Conservation (phyloP, 1,139 yeast genomes). For the Pichia sp. region DNA sequence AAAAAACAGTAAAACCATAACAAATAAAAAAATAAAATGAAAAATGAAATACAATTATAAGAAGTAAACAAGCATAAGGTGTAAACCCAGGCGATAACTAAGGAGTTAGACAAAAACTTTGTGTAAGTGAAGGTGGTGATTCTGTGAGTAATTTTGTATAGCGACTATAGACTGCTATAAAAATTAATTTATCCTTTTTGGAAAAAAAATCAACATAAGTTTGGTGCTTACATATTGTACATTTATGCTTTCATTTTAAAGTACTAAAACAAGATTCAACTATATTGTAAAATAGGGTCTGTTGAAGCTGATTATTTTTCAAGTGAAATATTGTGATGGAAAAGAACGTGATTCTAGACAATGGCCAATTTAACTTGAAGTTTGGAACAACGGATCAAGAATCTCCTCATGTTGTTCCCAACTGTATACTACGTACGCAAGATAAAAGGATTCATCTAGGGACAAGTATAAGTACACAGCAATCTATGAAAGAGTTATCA, state of each 20-base stretch:
- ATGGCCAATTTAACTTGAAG: conserved; percentile 82
- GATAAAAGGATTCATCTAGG: conserved; percentile 75
- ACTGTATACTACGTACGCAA: conserved; percentile 66
- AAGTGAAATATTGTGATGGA: not conserved
- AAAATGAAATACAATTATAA: too few relatives aligned
- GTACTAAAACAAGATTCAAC: not conserved
- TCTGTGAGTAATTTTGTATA: too few relatives aligned
- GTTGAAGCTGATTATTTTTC: not conserved
- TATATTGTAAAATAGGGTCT: too few relatives aligned
- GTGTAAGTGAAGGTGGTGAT: too few relatives aligned
- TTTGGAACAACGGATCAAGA: conserved; percentile 51
- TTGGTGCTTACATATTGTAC: not conserved
- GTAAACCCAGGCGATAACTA: too few relatives aligned
- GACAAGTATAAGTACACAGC: conserved; percentile 46
- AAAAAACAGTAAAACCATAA: too few relatives aligned
- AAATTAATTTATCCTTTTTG: too few relatives aligned
- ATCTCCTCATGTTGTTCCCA: conserved; percentile 50
- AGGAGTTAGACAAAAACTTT: too few relatives aligned
- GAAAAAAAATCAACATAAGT: not conserved
- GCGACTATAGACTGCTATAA: too few relatives aligned
- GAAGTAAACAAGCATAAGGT: too few relatives aligned
- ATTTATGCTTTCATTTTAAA: too few relatives aligned
- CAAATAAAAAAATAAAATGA: too few relatives aligned
- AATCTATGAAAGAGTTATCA: conserved; percentile 50
- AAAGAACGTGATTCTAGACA: conserved; percentile 53